phyloP scores from a whole-genome alignment of 1,139 yeast genomes.

The Eremothecium sinecaudum region DNA sequence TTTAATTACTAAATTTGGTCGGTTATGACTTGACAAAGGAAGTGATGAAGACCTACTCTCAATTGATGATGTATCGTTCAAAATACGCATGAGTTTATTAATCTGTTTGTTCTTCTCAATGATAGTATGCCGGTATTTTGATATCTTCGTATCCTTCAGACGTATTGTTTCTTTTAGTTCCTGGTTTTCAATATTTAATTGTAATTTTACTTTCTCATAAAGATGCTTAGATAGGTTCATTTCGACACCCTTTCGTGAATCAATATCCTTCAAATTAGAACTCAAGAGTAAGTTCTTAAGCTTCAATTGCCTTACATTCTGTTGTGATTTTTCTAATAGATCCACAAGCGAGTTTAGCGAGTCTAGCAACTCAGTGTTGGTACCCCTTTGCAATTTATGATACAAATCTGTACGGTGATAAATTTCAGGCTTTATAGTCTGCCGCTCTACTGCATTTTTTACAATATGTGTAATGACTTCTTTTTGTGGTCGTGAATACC shows the following conservation, averaged over 20 bases:
- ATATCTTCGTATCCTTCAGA: constrained; percentile 35
- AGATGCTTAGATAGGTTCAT: constrained; percentile 39
- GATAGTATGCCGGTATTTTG: constrained; percentile 37
- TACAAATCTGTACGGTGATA: no score
- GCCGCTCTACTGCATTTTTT: no score
- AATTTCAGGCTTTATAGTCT: no score
- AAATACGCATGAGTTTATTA: constrained; percentile 25
- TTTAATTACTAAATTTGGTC: not conserved
- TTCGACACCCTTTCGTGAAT: constrained; percentile 41
- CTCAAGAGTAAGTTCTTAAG: constrained; percentile 35
- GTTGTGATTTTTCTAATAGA: constrained; percentile 14
- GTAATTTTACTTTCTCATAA: constrained; percentile 37
- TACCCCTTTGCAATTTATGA: no score
- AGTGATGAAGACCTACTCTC: constrained; percentile 5
- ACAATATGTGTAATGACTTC: no score
- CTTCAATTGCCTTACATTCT: constrained; percentile 27
- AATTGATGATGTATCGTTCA: constrained; percentile 17
- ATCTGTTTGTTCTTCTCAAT: constrained; percentile 37
- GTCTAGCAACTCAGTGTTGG: constrained; percentile 8
- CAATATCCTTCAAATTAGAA: constrained; percentile 33
- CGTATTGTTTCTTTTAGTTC: constrained; percentile 33
- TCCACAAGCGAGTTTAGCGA: constrained; percentile 13
- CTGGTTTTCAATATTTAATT: constrained; percentile 30
- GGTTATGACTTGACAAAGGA: not conserved
- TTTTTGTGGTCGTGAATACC: no score